Percentiles rank a stretch among this genome's conserved stretches.
phyloP scores from a whole-genome alignment of 176 grass and related monocot species.

The Lolium rigidum region DNA sequence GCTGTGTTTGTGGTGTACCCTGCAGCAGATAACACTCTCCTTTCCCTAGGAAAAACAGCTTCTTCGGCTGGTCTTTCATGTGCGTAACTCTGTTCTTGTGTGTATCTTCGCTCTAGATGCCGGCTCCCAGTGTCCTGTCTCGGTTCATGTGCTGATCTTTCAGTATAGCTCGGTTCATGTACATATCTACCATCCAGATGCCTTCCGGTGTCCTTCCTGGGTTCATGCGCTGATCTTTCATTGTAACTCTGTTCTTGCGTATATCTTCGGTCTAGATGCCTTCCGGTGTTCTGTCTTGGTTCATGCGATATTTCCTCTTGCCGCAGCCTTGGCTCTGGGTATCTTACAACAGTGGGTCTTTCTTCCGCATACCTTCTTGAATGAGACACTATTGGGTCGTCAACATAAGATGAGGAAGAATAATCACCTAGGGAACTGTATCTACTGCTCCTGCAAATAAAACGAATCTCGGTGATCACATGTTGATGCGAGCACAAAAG shows the following conservation, averaged over 20 bases:
- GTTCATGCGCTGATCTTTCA: slow-evolving; percentile 19
- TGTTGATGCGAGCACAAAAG: slow-evolving; percentile 33
- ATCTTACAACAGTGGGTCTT: slow-evolving; percentile 14
- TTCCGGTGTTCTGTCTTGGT: slow-evolving; percentile 42
- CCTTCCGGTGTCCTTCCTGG: slow-evolving; percentile 16
- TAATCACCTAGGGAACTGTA: slow-evolving; percentile 43
- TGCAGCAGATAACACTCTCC: slow-evolving; percentile 37
- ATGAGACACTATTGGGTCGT: slow-evolving; percentile 47
- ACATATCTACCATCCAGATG: neutral
- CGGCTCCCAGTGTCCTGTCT: slow-evolving; percentile 2
- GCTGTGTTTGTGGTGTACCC: slow-evolving; percentile 35
- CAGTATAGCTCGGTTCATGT: slow-evolving; percentile 7
- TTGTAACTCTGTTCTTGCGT: slow-evolving; percentile 39
- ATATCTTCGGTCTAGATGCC: slow-evolving; percentile 43
- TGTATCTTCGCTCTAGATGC: slow-evolving; percentile 16
- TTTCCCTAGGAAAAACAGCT: slow-evolving; percentile 44
- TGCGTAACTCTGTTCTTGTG: slow-evolving; percentile 11
- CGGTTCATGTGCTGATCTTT: slow-evolving; percentile 17
- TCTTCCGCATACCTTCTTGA: slow-evolving; percentile 58
- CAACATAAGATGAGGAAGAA: slow-evolving; percentile 47
- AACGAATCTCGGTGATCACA: slow-evolving; percentile 6
- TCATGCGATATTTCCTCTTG: slow-evolving; percentile 36
- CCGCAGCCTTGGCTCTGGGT: slow-evolving; percentile 28
- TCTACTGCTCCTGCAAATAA: slow-evolving; percentile 62
- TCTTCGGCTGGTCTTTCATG: slow-evolving; percentile 47